Evolutionary conservation across 2,329 filamentous ascomycete species (phyloP).

Genomic region (Mariannaea sp.): DNA sequence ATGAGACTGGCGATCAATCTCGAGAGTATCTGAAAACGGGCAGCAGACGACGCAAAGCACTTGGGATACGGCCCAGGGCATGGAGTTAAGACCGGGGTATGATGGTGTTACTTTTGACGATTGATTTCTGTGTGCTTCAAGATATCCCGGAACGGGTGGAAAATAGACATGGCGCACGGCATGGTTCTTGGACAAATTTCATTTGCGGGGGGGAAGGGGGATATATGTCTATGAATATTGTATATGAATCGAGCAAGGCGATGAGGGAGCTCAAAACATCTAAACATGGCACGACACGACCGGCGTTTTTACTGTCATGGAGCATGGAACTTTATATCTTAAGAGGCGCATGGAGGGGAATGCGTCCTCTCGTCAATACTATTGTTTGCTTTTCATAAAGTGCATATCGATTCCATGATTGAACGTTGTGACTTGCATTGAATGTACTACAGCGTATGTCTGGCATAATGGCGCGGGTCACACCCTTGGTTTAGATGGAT

Average conservation of each 20-base stretch:
- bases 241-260: not conserved
- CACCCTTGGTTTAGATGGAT: too few species aligned
- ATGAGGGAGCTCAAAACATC: conserved; percentile 8
- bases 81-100: conserved; percentile 27
- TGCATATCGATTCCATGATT: too few species aligned
- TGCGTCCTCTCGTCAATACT: not conserved
- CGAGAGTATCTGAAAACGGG: conserved; percentile 43
- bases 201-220: too few species aligned
- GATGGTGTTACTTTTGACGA: not conserved
- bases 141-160: conserved; percentile 19
- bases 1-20: conserved; percentile 37
- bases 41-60: conserved; percentile 47
- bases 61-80: conserved; percentile 29
- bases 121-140: conserved; percentile 9
- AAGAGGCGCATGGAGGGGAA: not conserved
- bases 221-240: conserved; percentile 1
- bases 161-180: conserved; percentile 30
- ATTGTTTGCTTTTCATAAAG: not conserved
- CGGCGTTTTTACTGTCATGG: conserved; percentile 22
- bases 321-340: conserved; percentile 4
- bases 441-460: too few species aligned
- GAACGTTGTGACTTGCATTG: too few species aligned
- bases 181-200: conserved; percentile 18
- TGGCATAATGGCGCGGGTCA: too few species aligned
- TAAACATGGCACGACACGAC: conserved; percentile 8